phyloP scores from a whole-genome alignment of 2,329 filamentous ascomycete genomes.

The Pseudogymnoascus sp. region DNA sequence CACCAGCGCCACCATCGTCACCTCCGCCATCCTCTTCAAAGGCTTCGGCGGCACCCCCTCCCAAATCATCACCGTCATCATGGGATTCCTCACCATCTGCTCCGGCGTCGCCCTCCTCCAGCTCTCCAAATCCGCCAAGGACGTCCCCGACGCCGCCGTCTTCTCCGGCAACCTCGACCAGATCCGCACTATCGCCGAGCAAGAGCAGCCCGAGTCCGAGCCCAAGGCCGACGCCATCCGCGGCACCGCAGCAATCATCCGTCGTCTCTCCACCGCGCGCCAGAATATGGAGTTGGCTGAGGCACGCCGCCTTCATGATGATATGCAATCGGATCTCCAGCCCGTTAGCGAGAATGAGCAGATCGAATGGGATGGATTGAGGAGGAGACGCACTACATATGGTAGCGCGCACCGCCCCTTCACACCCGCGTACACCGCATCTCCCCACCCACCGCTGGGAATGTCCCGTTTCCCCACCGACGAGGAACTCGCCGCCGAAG shows the following conservation, averaged over 20 bases:
- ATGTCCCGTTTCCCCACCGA: slow-evolving; percentile 76
- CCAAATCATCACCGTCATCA: slow-evolving; percentile 78
- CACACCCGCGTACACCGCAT: slow-evolving; percentile 16
- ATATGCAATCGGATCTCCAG: slow-evolving; percentile 65
- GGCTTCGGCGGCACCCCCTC: slow-evolving; percentile 82
- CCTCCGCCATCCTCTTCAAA: slow-evolving; percentile 82
- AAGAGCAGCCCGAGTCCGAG: slow-evolving; percentile 92
- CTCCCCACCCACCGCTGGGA: slow-evolving; percentile 65
- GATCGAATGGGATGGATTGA: slow-evolving; percentile 68
- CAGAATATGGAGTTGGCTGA: slow-evolving; percentile 75
- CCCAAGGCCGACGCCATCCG: slow-evolving; percentile 95
- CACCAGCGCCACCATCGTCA: slow-evolving; percentile 89
- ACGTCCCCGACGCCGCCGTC: slow-evolving; percentile 86
- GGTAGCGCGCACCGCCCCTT: slow-evolving; percentile 23
- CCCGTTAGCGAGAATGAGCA: slow-evolving; percentile 70
- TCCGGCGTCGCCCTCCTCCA: slow-evolving; percentile 86
- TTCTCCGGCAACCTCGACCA: slow-evolving; percentile 92
- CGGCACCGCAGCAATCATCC: slow-evolving; percentile 78
- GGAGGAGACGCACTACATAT: slow-evolving; percentile 56
- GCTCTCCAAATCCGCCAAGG: slow-evolving; percentile 95
- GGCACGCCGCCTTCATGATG: slow-evolving; percentile 66
- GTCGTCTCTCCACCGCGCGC: slow-evolving; percentile 67
- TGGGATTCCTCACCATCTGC: slow-evolving; percentile 92
- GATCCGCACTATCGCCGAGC: slow-evolving; percentile 87
- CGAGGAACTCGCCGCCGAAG: slow-evolving; percentile 41